These are phyloP conservation scores for Aspergillus pseudotamarii DNA, from an alignment of 2,329 filamentous ascomycete genomes.

Conservation along the genomic window DNA sequence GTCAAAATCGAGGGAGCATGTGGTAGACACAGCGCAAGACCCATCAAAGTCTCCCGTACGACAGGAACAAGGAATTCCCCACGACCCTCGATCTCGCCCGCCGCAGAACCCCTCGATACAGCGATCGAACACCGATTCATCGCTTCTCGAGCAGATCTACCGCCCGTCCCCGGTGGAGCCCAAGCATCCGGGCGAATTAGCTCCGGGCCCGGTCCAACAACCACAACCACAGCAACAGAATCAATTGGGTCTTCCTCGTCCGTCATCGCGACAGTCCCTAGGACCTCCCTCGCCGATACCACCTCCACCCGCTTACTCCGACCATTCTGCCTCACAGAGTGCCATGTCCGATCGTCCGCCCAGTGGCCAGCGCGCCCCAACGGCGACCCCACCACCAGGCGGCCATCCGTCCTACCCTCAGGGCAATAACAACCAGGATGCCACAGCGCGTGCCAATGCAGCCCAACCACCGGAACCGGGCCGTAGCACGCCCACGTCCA, in stretches of 20 bases:
- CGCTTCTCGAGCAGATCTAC: slow-evolving; percentile 22
- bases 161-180: slow-evolving; percentile 27
- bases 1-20: slow-evolving; percentile 23
- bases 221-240: slow-evolving; percentile 1
- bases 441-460: slow-evolving; percentile 29
- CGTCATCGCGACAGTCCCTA: slow-evolving; percentile 24
- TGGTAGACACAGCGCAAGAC: slow-evolving; percentile 18
- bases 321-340: slow-evolving; percentile 14
- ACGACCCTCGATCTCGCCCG: slow-evolving; percentile 19
- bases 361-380: slow-evolving; percentile 13
- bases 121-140: slow-evolving; percentile 32
- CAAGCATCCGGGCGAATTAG: slow-evolving; percentile 18
- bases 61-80: slow-evolving; percentile 15
- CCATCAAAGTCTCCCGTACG: slow-evolving; percentile 25
- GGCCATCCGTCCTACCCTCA: slow-evolving; percentile 19
- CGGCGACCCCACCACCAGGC: slow-evolving; percentile 3
- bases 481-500: slow-evolving; percentile 48
- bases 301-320: slow-evolving; percentile 13
- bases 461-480: slow-evolving; percentile 42
- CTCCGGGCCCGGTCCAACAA: slow-evolving; percentile 15
- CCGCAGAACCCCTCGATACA: slow-evolving; percentile 22
- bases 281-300: slow-evolving; percentile 26
- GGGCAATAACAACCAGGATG: slow-evolving; percentile 8
- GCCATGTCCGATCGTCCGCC: slow-evolving; percentile 25
- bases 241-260: slow-evolving; percentile 15